Base-by-base conservation (phyloP, 306 rosid genomes). In the Malus sieversii region DNA sequence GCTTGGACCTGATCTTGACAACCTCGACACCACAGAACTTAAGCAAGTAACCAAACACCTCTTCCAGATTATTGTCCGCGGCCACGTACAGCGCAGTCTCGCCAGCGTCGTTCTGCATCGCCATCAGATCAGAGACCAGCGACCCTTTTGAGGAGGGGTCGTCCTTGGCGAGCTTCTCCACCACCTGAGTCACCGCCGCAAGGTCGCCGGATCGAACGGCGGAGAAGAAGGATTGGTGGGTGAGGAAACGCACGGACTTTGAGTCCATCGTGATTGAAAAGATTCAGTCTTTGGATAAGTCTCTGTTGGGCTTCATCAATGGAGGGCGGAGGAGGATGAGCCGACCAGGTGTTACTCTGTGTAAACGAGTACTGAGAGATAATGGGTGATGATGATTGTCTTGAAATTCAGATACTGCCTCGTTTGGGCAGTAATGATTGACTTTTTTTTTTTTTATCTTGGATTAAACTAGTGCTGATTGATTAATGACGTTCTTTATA, bases 151-250 rank as follows among this genome's bases (percentile, higher is more conserved):
- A 63, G 5, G 82, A 63, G 5, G 80, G 63, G 67, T 85, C 89
- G 23, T 88, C 97, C 51, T 82, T 82, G 6, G 73, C 75, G 58
- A 91, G 81, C 84, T 82, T 75, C 23, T 89, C 90, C 68, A 90
- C 61, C 65, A 86, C 59, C 69, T 68, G 73, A 53, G 81, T 85
- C 53, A 92, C 66, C 25, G 78, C 80, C 51, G 78, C 89, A 68
- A 90, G 87, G 85, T 95, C 93, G 19, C 97, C 97, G 57, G 96
- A 95, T 86, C 88, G 86, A 38, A 95, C 97, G 70, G 86, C 82
- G 5, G 92, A 77, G 86, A 92, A 95, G 81, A 95, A 80, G 14
- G 86, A 78, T 79, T 92, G 98, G 72, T 84, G 87, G 71, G 91
- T 82, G 44, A 92, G 72, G 85, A 95, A 89, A 15, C 97, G 85